A percentile compares a stretch with the other conserved stretches of the same genome.
phyloP scores from a whole-genome alignment of 23 red algal species.

The Pyropia yezoensis region DNA sequence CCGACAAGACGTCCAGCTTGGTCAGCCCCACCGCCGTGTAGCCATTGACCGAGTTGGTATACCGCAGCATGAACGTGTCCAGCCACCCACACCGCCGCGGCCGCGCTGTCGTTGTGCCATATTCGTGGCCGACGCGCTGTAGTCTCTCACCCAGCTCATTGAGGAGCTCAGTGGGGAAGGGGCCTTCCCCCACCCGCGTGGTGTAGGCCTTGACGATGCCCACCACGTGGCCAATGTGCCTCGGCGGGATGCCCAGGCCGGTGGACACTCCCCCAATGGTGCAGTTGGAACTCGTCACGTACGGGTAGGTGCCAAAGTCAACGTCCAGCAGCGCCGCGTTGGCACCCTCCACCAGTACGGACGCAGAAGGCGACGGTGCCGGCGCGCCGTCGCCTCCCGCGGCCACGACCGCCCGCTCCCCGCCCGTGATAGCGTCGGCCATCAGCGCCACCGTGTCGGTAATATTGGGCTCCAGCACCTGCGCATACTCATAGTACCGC shows the following conservation, averaged over 20 bases:
- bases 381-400: too few relatives aligned
- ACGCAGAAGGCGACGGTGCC: too few relatives aligned
- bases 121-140: constrained; percentile 83
- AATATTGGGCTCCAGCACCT: constrained; percentile 69
- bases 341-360: constrained; percentile 71
- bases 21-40: constrained; percentile 76
- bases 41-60: constrained; percentile 84
- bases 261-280: constrained; percentile 87
- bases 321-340: constrained; percentile 96
- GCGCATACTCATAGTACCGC: constrained; percentile 72
- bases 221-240: constrained; percentile 33
- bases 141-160: constrained; percentile 53
- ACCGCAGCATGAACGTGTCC: constrained; percentile 81
- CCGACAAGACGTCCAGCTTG: constrained; percentile 87
- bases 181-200: constrained; percentile 88
- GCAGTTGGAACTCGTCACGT: constrained; percentile 89
- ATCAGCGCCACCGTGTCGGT: constrained; percentile 66
- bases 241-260: constrained; percentile 75
- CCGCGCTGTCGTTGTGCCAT: constrained; percentile 78
- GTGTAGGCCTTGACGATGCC: constrained; percentile 98
- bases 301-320: constrained; percentile 98
- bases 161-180: constrained; percentile 84
- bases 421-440: constrained; percentile 4
- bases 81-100: constrained; percentile 92
- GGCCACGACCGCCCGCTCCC: constrained; percentile 20